A percentile compares a stretch with the other conserved stretches of the same genome.
phyloP scores from a whole-genome alignment of 2,329 filamentous ascomycete species.

The Pseudogymnoascus sp. region DNA sequence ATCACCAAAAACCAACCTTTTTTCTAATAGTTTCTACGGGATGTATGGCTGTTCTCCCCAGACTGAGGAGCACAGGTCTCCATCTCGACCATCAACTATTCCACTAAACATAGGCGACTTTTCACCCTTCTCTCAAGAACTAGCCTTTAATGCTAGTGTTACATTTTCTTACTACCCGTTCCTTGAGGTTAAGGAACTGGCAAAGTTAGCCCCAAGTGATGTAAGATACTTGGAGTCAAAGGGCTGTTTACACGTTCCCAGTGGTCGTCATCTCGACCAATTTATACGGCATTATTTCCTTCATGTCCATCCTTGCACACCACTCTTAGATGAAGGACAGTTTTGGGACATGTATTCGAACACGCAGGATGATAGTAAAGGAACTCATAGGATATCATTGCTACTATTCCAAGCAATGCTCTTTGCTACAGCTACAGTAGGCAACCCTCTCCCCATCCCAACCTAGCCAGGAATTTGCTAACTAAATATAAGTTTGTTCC shows the following conservation, averaged over 20 bases:
- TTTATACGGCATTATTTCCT: background rate
- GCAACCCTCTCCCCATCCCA: background rate
- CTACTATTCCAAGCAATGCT: background rate
- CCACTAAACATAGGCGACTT: background rate
- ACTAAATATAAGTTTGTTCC: background rate
- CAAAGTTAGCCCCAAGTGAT: background rate
- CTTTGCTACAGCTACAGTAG: background rate
- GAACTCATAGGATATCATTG: background rate
- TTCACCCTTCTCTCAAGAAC: background rate
- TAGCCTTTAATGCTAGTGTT: background rate
- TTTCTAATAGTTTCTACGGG: background rate
- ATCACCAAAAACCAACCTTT: background rate
- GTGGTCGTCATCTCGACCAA: background rate
- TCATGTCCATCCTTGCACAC: background rate
- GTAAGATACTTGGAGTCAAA: background rate
- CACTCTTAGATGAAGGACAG: background rate
- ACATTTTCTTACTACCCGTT: background rate
- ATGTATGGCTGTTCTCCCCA: background rate
- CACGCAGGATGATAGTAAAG: background rate
- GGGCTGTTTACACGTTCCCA: background rate
- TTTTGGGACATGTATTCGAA: background rate
- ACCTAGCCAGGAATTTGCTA: background rate
- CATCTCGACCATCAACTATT: background rate
- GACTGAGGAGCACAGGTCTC: background rate
- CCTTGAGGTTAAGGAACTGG: background rate